Evolutionary conservation across 2,329 filamentous ascomycete genomes (phyloP), one percentile per base, ranked within the genome.

Genomic region (Colletotrichum sp.): DNA sequence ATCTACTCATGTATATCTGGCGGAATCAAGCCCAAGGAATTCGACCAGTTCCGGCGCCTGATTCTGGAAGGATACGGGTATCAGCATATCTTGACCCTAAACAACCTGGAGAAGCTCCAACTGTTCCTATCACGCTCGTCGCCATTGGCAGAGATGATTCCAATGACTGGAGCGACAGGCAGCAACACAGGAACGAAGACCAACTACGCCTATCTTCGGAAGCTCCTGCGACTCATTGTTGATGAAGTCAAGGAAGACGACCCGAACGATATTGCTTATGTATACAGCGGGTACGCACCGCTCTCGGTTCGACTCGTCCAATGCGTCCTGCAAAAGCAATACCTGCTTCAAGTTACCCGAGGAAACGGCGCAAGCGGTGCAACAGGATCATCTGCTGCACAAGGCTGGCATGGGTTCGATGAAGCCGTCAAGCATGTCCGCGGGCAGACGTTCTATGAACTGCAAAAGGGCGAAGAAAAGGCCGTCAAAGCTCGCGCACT

Each of bases 241-340:
- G 97, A 99, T 81, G 97, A 98, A 81, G 96, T 99, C 51, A 96
- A 98, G 80, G 97, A 99, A 83, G 93, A 97, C 73, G 94, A 97
- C 61, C 97, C 97, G 4, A 94, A 97, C 79, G 97, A 99, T 79
- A 93, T 98, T 75, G 94, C 96, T n/a, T 99, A 99, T 80, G 96
- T 98, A 13, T 99, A 98, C 84, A 98, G 95, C 76, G 97, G 97
- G 66, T 99, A 98, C 81, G 97, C 97, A 6, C 97, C 97, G 0
- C 89, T 99, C 15, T 98, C 95, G 58, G 91, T 98, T 68, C 93
- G 97, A 18, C 90, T 99, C 6, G 93, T 99, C 8, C 97, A 99
- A 83, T 97, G 95, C 81, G 90, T 98, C 64, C 85, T 99, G 62
- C 96, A 98, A 82, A 99, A 99, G 83, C 91, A 95, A 70, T 94